These are phyloP conservation scores for Nicotiana paniculata DNA, from an alignment of 257 asterid genomes.

Conservation along the genomic window DNA sequence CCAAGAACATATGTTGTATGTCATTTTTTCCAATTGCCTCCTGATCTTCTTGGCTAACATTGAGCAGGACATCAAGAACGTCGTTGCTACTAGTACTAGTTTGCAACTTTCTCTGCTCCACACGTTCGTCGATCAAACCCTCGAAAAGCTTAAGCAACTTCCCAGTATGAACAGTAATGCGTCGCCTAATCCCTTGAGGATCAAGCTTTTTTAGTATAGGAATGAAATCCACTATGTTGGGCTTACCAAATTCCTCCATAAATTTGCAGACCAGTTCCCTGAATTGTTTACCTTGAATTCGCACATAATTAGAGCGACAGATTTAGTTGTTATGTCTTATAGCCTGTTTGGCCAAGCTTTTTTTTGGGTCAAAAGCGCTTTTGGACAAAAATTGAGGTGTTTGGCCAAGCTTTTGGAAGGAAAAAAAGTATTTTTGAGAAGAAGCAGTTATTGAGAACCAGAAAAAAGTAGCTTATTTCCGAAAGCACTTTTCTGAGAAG, in stretches of 20 bases:
- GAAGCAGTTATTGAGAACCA: too few species aligned
- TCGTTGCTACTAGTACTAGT: background rate
- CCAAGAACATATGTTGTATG: background rate
- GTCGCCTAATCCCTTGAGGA: conserved; percentile 6
- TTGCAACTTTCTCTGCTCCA: background rate
- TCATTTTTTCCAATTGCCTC: background rate
- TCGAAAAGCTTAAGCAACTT: background rate
- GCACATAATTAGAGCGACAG: background rate
- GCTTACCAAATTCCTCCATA: background rate
- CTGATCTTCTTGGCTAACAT: background rate
- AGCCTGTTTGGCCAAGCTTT: too few species aligned
- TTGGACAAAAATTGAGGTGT: too few species aligned
- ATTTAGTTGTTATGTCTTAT: background rate
- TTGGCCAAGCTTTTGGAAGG: too few species aligned
- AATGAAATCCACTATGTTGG: conserved; percentile 2
- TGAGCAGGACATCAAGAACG: background rate
- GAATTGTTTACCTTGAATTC: background rate
- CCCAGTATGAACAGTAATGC: background rate
- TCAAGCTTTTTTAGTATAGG: background rate
- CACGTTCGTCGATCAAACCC: conserved; percentile 3
- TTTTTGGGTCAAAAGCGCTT: too few species aligned
- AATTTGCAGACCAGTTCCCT: background rate
- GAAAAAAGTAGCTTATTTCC: too few species aligned
- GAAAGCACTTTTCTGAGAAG: too few species aligned
- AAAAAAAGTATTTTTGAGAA: too few species aligned